These are phyloP conservation scores for Penicillium sp. DNA, from an alignment of 2,329 filamentous ascomycete genomes.

Conservation along the genomic window DNA sequence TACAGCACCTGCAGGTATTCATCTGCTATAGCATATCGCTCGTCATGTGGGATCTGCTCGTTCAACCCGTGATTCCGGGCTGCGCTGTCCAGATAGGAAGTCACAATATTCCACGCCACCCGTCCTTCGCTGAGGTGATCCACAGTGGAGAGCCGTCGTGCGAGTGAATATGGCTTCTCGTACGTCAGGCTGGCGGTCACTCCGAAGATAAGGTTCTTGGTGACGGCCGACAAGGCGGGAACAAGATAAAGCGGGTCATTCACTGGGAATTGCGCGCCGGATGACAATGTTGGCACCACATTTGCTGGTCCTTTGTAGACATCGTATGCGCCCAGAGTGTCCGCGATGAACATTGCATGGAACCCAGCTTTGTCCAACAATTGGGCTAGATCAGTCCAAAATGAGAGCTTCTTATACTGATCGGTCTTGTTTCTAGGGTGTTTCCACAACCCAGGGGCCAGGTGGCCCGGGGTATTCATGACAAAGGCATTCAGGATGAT, in stretches of 20 bases:
- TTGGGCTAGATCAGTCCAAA: constrained; percentile 50
- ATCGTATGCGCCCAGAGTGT: constrained; percentile 47
- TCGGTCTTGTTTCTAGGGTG: constrained; percentile 32
- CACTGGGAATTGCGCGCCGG: constrained; percentile 41
- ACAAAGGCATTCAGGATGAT: constrained; percentile 48
- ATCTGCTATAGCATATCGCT: constrained; percentile 47
- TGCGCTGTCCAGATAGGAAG: constrained; percentile 45
- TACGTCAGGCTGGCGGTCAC: constrained; percentile 56
- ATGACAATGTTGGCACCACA: constrained; percentile 22
- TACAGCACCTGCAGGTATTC: constrained; percentile 46
- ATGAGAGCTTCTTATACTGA: constrained; percentile 38
- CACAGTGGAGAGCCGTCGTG: constrained; percentile 53
- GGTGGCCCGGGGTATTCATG: constrained; percentile 44
- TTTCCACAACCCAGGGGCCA: constrained; percentile 39
- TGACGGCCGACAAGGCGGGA: constrained; percentile 48
- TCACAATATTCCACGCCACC: constrained; percentile 54
- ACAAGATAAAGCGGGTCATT: constrained; percentile 39
- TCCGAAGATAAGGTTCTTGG: constrained; percentile 48
- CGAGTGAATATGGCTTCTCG: constrained; percentile 54
- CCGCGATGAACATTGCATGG: constrained; percentile 51
- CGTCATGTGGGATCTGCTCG: constrained; percentile 46
- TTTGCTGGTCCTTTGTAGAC: constrained; percentile 42
- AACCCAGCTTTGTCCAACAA: constrained; percentile 49
- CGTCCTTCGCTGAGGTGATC: constrained; percentile 53
- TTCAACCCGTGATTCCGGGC: constrained; percentile 44